Evolutionary conservation across 768 basidiomycete species (phyloP), one percentile per base, ranked within the genome.

Genomic region (Amanita subjunquillea): DNA sequence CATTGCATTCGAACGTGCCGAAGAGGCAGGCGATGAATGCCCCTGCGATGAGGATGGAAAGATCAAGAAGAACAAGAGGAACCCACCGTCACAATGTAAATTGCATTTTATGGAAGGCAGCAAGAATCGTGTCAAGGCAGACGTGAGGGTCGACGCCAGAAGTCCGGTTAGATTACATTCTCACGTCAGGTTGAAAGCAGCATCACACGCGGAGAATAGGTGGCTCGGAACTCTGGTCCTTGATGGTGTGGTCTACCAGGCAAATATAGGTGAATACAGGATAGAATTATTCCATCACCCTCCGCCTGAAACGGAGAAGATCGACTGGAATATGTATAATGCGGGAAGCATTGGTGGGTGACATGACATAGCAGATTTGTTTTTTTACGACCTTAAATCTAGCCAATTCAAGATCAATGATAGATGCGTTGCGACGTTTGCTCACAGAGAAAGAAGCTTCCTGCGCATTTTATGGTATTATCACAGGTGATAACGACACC

Each of bases 291-390:
- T 77, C 25, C 77, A 83, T 56, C 75, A 76, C 3, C 74, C 78
- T 10, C 83, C 83, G 1, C 82, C 82, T 0, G 83, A 86, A 59
- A 72, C 73, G 59, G 67, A 71, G 30, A 59, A 54, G 12, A 83
- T 85, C 72, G 75, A 82, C 39, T 86, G 83, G 83, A 77, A 74
- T 42, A 62, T 85, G 61, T 85, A 80, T 47, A 67, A 79, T 58
- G 80, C 82, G 0, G 81, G 82, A 13, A 82, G 78, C 51, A 71
- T 74, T 25, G 78, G 80, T 79, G 43, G 22, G 73, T 65, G 36
- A 9, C 9, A 15, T 4, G 39, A 15, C 12, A 32, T 17, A 22
- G 27, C 40, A 13, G 2, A 23, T 7, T 15, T 51, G 1, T 3
- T 30, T 17, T 20, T 47, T 17, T 15, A 27, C 50, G 17, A 29